Base-by-base conservation (phyloP, 306 rosid genomes). In the Crotalaria pallida region DNA sequence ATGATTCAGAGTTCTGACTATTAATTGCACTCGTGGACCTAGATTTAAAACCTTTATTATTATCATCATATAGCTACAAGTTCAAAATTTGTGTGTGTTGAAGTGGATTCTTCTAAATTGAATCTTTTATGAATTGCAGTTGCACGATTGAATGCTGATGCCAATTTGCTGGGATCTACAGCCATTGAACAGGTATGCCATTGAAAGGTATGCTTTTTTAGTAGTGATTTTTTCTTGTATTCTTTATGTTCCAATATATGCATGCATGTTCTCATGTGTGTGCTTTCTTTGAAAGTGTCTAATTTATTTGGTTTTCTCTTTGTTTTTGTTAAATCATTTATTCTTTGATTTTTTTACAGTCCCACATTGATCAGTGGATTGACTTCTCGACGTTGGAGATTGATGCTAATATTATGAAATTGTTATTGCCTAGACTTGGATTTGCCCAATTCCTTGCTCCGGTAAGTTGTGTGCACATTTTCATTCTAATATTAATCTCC, bases 311-410 rank as follows among this genome's bases (percentile, higher is more conserved):
- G 11, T 45, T 16, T 6, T 51, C 15, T n/a, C 26, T 7, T n/a
- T n/a, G n/a, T 29, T 13, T 38, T 17, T 48, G 38, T 16, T 63
- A 34, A 23, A 58, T 31, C 10, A n/a, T 4, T 57, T 24, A 26
- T 8, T 18, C 63, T 33, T 67, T 67, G 5, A 27, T 79, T n/a
- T 29, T 78, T 58, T n/a, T n/a, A n/a, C 88, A 92, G 98, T 94
- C 80, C 59, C 96, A 69, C 19, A 63, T 89, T 7, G 98, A 92
- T 43, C 96, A 92, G 69, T 92, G 98, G 96, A 87, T 89, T 73
- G 98, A 92, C 74, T 89, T 92, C 69, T 45, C 94, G 18, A 31
- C 96, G 1, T 0, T 76, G 75, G 98, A 92, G 78, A 79, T 92
- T 57, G 98, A 87, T 84, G 65, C 82, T 41, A 40, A 85, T 62